Evolutionary conservation across 345 rosid species (phyloP), one percentile per base, ranked within the genome.

Genomic region (Camelina laxa): DNA sequence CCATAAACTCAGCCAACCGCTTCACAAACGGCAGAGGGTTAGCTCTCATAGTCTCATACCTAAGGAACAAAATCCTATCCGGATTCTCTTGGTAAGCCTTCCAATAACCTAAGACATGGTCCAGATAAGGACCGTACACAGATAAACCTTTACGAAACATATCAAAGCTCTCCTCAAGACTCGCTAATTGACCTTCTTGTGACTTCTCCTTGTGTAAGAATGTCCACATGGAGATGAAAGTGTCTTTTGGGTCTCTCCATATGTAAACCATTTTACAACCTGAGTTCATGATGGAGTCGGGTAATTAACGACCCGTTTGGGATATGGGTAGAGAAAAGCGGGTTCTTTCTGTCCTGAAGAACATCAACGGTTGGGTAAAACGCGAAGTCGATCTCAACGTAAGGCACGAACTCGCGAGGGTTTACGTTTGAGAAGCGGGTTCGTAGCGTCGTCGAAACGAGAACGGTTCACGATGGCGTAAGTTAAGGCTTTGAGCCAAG

Each of bases 341-440:
- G 65, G 30, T 79, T 79, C 27, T 69, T 66, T 9, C 42, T 9
- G 33, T 79, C 79, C 16, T 79, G 73, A 22, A 79, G 66, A 9
- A 79, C 82, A 39, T 63, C 79, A 1, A 79, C 82, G 30, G 70
- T 15, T 1, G 82, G 82, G 56, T 60, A 79, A 42, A 74, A 74
- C 38, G 82, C 75, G 64, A 79, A 75, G 9, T 79, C 82, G 44
- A 79, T 79, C 76, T 81, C 84, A 8, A 77, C 75, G 42, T 68
- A 77, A 50, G 81, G 84, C 4, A 81, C 84, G 41, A 81, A 63
- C 74, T 81, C 84, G 60, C 77, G 84, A 5, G 84, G 81, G 73
- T 63, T 63, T 62, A 2, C 74, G 63, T 41, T 74, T 73, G 60
- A 64, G 76, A 20, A 77, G 77, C 0, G 76, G 79, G 65, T 74